Evolutionary conservation across 306 rosid species (phyloP).

Genomic region (Senna siamea): DNA sequence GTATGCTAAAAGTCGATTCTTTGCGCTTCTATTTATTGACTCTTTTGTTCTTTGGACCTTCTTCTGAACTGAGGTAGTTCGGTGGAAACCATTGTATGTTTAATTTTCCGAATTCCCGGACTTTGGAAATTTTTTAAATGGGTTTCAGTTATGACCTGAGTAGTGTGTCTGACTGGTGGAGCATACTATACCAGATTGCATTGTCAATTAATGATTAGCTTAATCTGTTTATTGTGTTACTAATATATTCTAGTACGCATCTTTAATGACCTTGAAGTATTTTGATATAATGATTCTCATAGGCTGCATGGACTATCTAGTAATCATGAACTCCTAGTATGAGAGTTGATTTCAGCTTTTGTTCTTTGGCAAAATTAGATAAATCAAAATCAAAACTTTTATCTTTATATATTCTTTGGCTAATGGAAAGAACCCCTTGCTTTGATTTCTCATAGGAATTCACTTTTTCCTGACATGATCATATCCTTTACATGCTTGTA

Average conservation of each 20-base stretch:
- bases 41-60: not conserved
- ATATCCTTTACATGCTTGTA: not conserved
- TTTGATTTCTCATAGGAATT: not conserved
- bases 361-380: constrained; percentile 17
- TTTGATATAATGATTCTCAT: not conserved
- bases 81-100: not conserved
- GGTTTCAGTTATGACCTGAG: not conserved
- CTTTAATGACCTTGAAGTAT: not conserved
- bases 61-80: not conserved
- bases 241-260: not conserved
- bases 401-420: not conserved
- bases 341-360: not conserved
- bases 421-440: not conserved
- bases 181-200: not conserved
- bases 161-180: not conserved
- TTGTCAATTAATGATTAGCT: constrained; percentile 15
- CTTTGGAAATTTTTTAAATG: not conserved
- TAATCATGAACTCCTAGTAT: not conserved
- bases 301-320: not conserved
- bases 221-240: constrained; percentile 7
- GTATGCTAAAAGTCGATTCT: constrained; percentile 5
- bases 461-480: not conserved
- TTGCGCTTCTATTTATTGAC: not conserved
- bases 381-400: not conserved
- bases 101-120: not conserved